These are phyloP conservation scores for Leishmania mexicana DNA, from an alignment of 208 protist genomes.

Conservation along the genomic window DNA sequence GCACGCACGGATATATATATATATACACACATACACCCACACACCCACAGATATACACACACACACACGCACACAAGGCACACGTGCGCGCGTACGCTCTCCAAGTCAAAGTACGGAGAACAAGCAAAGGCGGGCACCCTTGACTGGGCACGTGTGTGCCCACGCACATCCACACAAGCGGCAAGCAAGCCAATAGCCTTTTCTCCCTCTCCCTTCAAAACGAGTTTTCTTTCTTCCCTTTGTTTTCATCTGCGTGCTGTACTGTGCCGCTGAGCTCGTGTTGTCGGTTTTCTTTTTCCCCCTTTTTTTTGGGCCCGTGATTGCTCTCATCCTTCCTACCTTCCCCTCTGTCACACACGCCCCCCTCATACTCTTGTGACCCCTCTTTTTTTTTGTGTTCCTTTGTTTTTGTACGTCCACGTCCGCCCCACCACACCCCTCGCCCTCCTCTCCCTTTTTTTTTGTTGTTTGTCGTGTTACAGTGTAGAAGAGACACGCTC, in stretches of 20 bases:
- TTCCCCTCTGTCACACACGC: not conserved
- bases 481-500: conserved; percentile 6
- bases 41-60: not conserved
- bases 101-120: not conserved
- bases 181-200: not conserved
- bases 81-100: not conserved
- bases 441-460: too few relatives aligned
- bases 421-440: conserved; percentile 2
- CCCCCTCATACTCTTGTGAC: not conserved
- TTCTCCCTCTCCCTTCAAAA: not conserved
- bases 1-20: not conserved
- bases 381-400: not conserved
- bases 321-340: not conserved
- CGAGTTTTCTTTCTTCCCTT: not conserved
- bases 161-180: not conserved
- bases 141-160: not conserved
- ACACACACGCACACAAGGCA: not conserved
- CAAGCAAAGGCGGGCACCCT: not conserved
- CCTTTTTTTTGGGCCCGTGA: not conserved
- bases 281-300: not conserved
- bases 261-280: not conserved
- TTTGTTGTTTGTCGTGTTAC: too few relatives aligned
- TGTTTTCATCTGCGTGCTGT: not conserved
- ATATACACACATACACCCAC: not conserved
- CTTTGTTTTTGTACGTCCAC: conserved; percentile 9